Evolutionary conservation across 2,329 filamentous ascomycete genomes (phyloP), one percentile per base, ranked within the genome.

Genomic region (Aspergillus transmontanensis): DNA sequence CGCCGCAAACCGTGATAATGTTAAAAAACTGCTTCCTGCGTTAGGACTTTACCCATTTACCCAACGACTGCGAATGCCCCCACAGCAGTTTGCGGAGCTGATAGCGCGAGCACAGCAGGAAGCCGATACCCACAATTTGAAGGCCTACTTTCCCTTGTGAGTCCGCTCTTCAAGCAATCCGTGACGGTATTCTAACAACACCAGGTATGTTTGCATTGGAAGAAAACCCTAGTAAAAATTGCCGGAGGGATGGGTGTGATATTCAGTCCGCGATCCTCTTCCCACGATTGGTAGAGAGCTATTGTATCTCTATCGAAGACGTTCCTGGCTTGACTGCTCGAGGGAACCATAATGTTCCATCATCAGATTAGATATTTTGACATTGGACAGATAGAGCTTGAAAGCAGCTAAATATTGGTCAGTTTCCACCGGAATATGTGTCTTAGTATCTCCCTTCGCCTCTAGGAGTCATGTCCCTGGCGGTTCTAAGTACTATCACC

Each of bases 141-240:
- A 81, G 61, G 75, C 80, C 63, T 82, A 82, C 67, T 80, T 82
- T 61, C 80, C 80, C 39, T 64, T 82, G 80, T 82, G 69, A 65
- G 80, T 26, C 23, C n/a, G 14, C 11, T 6, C 21, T 14, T 51
- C 16, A 5, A 16, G 41, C 26, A 28, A 26, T 14, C 19, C 19
- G 32, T 32, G 39, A 11, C 51, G 21, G 11, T 30, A 46, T 48
- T 54, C 68, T 76, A 56, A 78, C 69, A 36, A 30, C 19, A 41
- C 32, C 56, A 81, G 79, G 67, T 81, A 81, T 61, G 75, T 81
- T 60, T 79, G 76, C 66, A 80, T 81, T 59, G 79, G 78, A 53
- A 73, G 76, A 66, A 80, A 80, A 57, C 73, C 75, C 48, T 69
- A 55, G 67, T 50, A 26, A 43, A 21, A 28, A 26, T 32, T 21